These are phyloP conservation scores for Pseudocercospora cruenta DNA, from an alignment of 2,329 filamentous ascomycete genomes.

Conservation along the genomic window DNA sequence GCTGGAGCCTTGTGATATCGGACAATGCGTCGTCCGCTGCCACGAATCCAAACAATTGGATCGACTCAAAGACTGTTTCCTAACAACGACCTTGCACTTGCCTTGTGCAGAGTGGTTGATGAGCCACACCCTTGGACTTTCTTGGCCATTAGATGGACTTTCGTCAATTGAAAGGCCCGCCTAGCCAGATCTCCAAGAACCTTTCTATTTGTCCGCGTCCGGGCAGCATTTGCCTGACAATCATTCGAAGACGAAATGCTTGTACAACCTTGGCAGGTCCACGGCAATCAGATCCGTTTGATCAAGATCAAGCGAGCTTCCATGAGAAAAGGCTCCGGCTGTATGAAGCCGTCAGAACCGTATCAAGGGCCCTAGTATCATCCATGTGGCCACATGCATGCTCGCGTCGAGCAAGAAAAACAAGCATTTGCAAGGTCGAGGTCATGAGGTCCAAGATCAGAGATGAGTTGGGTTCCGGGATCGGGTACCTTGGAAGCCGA, in stretches of 20 bases:
- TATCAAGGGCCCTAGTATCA: neutral
- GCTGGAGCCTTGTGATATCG: neutral
- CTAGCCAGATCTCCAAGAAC: neutral
- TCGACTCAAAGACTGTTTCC: neutral
- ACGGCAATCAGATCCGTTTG: neutral
- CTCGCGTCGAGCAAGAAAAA: neutral
- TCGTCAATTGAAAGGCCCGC: neutral
- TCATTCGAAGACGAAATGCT: neutral
- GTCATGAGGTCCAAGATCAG: neutral
- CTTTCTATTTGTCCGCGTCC: neutral
- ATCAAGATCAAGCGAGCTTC: too few species aligned
- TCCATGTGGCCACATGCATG: slow-evolving; percentile 5
- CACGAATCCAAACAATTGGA: too few species aligned
- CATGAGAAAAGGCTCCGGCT: neutral
- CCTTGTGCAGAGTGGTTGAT: too few species aligned
- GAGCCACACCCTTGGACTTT: neutral
- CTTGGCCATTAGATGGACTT: neutral
- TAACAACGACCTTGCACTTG: neutral
- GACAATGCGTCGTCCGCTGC: neutral
- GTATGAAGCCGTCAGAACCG: neutral
- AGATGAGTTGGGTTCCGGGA: neutral
- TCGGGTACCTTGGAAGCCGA: neutral
- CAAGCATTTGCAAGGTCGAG: neutral
- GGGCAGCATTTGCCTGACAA: neutral
- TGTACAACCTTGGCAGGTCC: neutral